These are phyloP conservation scores for Fusarium virguliforme DNA, from an alignment of 2,329 filamentous ascomycete genomes.

Conservation along the genomic window DNA sequence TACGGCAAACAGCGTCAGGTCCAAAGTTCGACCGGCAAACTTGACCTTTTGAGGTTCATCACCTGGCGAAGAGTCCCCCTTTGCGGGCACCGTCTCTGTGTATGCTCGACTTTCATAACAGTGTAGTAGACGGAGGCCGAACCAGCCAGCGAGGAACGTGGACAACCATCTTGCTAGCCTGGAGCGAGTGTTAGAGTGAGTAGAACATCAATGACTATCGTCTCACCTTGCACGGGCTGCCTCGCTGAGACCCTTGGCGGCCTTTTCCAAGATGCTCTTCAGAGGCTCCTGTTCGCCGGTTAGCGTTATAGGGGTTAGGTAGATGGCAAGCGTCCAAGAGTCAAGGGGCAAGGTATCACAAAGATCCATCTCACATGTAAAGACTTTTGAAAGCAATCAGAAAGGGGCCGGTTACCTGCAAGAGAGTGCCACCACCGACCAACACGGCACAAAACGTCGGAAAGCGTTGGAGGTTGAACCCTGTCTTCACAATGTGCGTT, in stretches of 20 bases:
- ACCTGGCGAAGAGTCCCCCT: constrained; percentile 50
- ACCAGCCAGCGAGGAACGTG: constrained; percentile 72
- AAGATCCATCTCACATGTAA: constrained; percentile 17
- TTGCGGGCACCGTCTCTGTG: constrained; percentile 57
- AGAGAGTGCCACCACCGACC: constrained; percentile 72
- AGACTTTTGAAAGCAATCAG: neutral
- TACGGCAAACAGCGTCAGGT: constrained; percentile 84
- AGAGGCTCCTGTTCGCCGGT: constrained; percentile 52
- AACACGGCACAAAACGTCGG: constrained; percentile 75
- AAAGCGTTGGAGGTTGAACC: constrained; percentile 71
- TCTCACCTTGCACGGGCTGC: constrained; percentile 51
- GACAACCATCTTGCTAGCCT: constrained; percentile 73
- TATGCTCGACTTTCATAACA: constrained; percentile 66
- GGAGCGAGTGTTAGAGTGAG: constrained; percentile 31
- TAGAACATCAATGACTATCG: constrained; percentile 13
- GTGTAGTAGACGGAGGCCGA: constrained; percentile 71
- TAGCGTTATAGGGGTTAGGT: constrained; percentile 30
- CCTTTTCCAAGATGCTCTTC: constrained; percentile 51
- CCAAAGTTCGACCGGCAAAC: constrained; percentile 80
- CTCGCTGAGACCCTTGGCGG: constrained; percentile 45
- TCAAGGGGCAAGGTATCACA: neutral
- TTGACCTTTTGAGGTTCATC: constrained; percentile 49
- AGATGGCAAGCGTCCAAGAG: constrained; percentile 3
- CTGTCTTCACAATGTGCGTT: constrained; percentile 64
- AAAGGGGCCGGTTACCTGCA: constrained; percentile 65